Evolutionary conservation across 2,329 filamentous ascomycete genomes (phyloP).

Genomic region (Cercospora sesami): DNA sequence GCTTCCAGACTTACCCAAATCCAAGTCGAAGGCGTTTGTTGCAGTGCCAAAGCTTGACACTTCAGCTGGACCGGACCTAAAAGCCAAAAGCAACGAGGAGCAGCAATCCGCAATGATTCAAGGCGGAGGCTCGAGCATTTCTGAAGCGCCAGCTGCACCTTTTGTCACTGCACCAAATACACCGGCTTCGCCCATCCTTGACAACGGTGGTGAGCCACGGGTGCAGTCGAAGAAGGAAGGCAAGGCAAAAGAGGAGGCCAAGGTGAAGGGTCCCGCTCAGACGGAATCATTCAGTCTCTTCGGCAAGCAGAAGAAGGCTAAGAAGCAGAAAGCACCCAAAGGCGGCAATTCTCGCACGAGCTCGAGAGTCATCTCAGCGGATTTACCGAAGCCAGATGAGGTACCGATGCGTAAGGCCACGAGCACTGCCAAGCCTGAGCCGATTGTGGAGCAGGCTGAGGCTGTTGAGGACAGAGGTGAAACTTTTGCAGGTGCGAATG

Average conservation of each 20-base stretch:
- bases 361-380: neutral
- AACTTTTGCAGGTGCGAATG: neutral
- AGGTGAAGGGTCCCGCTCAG: constrained; percentile 39
- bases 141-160: constrained; percentile 21
- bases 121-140: constrained; percentile 21
- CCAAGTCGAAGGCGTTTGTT: constrained; percentile 17
- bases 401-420: constrained; percentile 44
- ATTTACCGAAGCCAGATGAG: constrained; percentile 10
- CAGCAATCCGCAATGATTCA: constrained; percentile 4
- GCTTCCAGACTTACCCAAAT: constrained; percentile 14
- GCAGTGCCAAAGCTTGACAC: constrained; percentile 13
- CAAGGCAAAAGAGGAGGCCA: constrained; percentile 25
- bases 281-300: constrained; percentile 40
- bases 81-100: neutral
- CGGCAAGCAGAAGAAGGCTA: constrained; percentile 24
- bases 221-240: constrained; percentile 1
- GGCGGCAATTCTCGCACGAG: constrained; percentile 2
- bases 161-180: constrained; percentile 32
- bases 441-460: constrained; percentile 4
- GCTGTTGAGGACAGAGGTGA: neutral
- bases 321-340: constrained; percentile 15
- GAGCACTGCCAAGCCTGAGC: neutral
- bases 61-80: neutral
- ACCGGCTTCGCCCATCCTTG: constrained; percentile 20
- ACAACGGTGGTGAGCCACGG: neutral